Percentiles rank a stretch among this genome's conserved stretches.
Evolutionary conservation across 129 eudicot species (phyloP).

Genomic region (Rutidosis leptorrhynchoides): DNA sequence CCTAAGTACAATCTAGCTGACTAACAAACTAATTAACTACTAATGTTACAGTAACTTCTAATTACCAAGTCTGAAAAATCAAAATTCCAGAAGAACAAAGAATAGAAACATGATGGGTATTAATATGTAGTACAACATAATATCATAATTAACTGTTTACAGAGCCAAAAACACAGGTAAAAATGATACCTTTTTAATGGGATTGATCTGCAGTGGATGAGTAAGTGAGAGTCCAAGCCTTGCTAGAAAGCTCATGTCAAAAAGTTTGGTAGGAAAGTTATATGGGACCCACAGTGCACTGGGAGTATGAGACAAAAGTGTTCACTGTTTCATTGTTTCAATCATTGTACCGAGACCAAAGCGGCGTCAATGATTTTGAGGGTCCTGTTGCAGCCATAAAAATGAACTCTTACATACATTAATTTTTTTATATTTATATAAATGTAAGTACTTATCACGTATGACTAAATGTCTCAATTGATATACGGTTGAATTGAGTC

Average conservation of each 20-base stretch:
- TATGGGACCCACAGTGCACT: background rate
- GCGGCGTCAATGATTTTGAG: too few relatives aligned
- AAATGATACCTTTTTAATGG: background rate
- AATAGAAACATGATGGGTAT: background rate
- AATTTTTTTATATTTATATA: too few relatives aligned
- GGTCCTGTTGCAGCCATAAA: too few relatives aligned
- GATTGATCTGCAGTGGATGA: slow-evolving; percentile 8
- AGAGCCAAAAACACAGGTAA: background rate
- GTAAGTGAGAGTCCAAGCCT: background rate
- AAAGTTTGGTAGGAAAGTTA: background rate
- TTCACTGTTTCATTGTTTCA: background rate
- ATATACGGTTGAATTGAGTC: too few relatives aligned
- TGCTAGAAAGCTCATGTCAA: background rate
- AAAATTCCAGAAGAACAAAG: background rate
- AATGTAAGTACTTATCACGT: too few relatives aligned
- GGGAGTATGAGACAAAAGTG: background rate
- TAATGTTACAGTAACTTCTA: background rate
- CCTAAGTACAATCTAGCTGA: background rate
- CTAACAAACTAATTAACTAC: too few relatives aligned
- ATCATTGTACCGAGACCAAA: too few relatives aligned
- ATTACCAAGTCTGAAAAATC: background rate
- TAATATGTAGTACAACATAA: background rate
- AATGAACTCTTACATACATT: too few relatives aligned
- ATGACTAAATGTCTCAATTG: too few relatives aligned
- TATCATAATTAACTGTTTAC: background rate